These are phyloP conservation scores for Aspergillus nidulans DNA, from an alignment of 495 filamentous ascomycete genomes.

Conservation along the genomic window DNA sequence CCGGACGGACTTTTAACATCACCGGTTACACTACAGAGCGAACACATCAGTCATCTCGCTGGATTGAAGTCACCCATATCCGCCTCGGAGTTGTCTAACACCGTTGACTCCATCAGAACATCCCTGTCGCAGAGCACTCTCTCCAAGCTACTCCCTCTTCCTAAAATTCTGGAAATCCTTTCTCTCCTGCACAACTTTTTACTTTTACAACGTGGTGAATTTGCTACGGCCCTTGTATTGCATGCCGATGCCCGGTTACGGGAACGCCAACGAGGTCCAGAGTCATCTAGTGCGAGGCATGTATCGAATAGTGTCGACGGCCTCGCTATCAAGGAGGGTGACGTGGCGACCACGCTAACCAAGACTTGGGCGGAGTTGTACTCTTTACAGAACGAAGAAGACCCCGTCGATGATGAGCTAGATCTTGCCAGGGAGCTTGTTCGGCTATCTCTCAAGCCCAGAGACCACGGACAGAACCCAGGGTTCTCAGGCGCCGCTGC, in stretches of 20 bases:
- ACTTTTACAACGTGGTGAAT: slow-evolving; percentile 82
- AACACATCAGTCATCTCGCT: slow-evolving; percentile 71
- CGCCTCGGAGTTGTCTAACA: slow-evolving; percentile 59
- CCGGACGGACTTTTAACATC: slow-evolving; percentile 43
- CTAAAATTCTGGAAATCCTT: slow-evolving; percentile 71
- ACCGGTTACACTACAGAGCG: slow-evolving; percentile 61
- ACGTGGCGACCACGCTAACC: slow-evolving; percentile 68
- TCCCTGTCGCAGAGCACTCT: slow-evolving; percentile 78
- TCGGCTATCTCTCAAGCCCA: slow-evolving; percentile 55
- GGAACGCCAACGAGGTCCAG: slow-evolving; percentile 39
- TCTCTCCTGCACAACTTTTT: slow-evolving; percentile 80
- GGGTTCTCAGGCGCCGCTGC: slow-evolving; percentile 36
- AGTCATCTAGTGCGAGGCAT: slow-evolving; percentile 16
- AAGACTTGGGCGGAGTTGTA: slow-evolving; percentile 74
- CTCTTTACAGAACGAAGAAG: slow-evolving; percentile 66
- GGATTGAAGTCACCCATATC: slow-evolving; percentile 68
- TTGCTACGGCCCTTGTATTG: slow-evolving; percentile 76
- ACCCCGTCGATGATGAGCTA: slow-evolving; percentile 67
- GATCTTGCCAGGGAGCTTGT: slow-evolving; percentile 77
- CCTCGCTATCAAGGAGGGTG: slow-evolving; percentile 77
- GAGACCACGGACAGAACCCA: slow-evolving; percentile 19
- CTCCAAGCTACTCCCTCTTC: slow-evolving; percentile 71
- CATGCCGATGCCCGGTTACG: slow-evolving; percentile 74
- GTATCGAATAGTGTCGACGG: slow-evolving; percentile 40
- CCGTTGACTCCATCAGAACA: slow-evolving; percentile 70